Evolutionary conservation across 345 rosid genomes (phyloP).

Genomic region (Pelargonium nanum): DNA sequence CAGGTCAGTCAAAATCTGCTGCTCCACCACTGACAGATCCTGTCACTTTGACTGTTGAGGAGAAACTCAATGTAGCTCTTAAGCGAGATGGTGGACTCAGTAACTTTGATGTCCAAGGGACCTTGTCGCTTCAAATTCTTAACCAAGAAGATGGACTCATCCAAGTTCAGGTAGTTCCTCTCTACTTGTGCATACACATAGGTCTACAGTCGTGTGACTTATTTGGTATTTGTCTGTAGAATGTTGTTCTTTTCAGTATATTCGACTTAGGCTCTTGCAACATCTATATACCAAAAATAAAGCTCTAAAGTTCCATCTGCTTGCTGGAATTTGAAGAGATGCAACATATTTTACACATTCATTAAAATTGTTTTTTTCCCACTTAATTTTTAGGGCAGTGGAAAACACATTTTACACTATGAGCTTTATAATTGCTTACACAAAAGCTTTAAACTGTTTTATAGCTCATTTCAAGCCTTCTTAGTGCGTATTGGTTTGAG

Average conservation of each 20-base stretch:
- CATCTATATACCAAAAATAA: neutral
- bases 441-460: neutral
- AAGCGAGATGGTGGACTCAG: slow-evolving; percentile 91
- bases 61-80: slow-evolving; percentile 77
- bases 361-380: too few relatives aligned
- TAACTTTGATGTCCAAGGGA: slow-evolving; percentile 95
- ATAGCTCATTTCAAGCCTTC: neutral
- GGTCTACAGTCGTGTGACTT: neutral
- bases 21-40: slow-evolving; percentile 78
- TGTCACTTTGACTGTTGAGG: slow-evolving; percentile 78
- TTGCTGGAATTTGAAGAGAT: neutral
- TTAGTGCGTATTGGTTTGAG: neutral
- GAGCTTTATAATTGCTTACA: neutral
- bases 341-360: neutral
- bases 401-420: too few relatives aligned
- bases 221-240: neutral
- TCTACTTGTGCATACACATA: neutral
- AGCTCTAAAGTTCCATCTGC: neutral
- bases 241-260: neutral
- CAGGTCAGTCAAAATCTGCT: slow-evolving; percentile 42
- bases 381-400: too few relatives aligned
- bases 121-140: slow-evolving; percentile 87
- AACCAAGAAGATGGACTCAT: slow-evolving; percentile 90
- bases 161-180: slow-evolving; percentile 76
- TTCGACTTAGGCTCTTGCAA: neutral